These are phyloP conservation scores for Penicillium alfredii DNA, from an alignment of 495 filamentous ascomycete genomes.

Conservation along the genomic window DNA sequence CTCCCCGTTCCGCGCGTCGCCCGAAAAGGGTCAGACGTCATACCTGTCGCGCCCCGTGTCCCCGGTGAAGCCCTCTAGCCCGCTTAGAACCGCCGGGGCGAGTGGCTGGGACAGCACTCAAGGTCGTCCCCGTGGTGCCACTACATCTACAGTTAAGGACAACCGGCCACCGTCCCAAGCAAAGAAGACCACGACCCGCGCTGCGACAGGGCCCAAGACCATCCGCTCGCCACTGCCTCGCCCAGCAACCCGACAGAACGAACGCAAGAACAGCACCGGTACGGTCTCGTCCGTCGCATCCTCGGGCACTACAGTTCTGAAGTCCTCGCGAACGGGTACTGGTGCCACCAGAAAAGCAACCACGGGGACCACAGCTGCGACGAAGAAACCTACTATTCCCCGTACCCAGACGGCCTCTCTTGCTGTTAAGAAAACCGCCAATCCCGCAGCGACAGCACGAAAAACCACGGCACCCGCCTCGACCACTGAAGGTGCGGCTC, in stretches of 20 bases:
- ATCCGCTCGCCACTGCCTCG: constrained; percentile 32
- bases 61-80: constrained; percentile 47
- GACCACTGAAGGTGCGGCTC: constrained; percentile 25
- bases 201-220: constrained; percentile 25
- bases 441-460: constrained; percentile 22
- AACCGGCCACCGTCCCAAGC: constrained; percentile 25
- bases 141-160: constrained; percentile 25
- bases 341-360: constrained; percentile 44
- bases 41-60: constrained; percentile 49
- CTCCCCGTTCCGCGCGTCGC: constrained; percentile 47
- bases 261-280: constrained; percentile 37
- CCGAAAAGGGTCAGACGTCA: constrained; percentile 41
- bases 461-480: constrained; percentile 34
- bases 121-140: constrained; percentile 29
- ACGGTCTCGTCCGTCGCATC: constrained; percentile 40
- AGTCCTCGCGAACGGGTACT: constrained; percentile 43
- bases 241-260: constrained; percentile 39
- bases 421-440: constrained; percentile 32
- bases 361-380: constrained; percentile 39
- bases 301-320: constrained; percentile 55
- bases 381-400: constrained; percentile 38
- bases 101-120: constrained; percentile 14
- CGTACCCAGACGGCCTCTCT: constrained; percentile 30
- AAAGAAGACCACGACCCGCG: constrained; percentile 27
- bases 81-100: constrained; percentile 42